Base-by-base conservation (phyloP, 1,284 basidiomycete species). In the Fistulinella cinereoalba region DNA sequence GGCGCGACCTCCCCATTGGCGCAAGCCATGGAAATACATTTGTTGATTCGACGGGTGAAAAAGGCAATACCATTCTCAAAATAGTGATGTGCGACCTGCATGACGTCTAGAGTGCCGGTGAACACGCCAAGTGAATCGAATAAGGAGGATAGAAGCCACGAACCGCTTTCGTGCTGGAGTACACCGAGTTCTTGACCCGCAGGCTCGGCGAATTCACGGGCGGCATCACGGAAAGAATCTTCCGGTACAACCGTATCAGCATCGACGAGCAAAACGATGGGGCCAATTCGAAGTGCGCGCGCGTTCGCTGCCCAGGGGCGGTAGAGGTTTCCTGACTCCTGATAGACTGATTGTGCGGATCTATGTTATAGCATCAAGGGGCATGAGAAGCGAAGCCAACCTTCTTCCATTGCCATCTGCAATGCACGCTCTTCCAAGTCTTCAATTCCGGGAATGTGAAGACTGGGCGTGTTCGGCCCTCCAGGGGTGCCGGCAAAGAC, bases 1-100 rank as follows among this genome's bases (percentile, higher is more conserved):
- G 89, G 89, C 1, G 90, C 86, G 23, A 86, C 80, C 66, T 91
- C 88, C 36, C 87, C 89, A 55, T 88, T 90, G 5, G 80, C 83
- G 50, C 81, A 83, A 22, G 80, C 79, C 73, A 87, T 77, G 0
- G 85, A 85, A 50, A 92, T 92, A 56, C 77, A 83, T 57, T 74
- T 75, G 68, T 91, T 88, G 66, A 90, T 88, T 22, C 87, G 75
- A 7, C 80, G 79, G 1, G 88, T 92, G 70, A 94, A 93, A 68
- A 85, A 85, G 1, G 88, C 81, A 59, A 93, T 84, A 2, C 86
- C 87, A 58, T 88, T 88, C 64, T 93, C 91, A 57, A 93, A 93
- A 68, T 88, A 93, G 66, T 90, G 85, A 64, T 87, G 69, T 0
- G 83, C 85, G 52, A 93, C 90, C 64, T 91, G 85, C 86, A 92